Conservation (phyloP, 306 rosid genomes). For the Prunus fruticosa region DNA sequence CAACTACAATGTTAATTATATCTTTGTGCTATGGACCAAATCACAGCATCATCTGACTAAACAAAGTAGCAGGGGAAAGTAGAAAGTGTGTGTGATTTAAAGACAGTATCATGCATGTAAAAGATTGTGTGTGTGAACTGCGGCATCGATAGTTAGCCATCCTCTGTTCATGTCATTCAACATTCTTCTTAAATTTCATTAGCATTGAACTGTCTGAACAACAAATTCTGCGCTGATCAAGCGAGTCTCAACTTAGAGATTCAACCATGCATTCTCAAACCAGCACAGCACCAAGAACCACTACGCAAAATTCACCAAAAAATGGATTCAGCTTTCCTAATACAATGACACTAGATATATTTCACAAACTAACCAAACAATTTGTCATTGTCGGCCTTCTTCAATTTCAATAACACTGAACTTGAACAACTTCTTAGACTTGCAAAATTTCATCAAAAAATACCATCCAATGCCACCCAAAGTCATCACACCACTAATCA, state of each 20-base stretch:
- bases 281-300: neutral
- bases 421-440: conserved; percentile 14
- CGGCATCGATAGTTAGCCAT: neutral
- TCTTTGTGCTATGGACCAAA: too few species aligned
- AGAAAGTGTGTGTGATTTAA: too few species aligned
- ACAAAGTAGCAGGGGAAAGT: too few species aligned
- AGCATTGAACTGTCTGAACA: neutral
- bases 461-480: conserved; percentile 26
- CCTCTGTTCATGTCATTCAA: neutral
- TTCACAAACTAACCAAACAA: neutral
- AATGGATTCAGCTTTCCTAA: neutral
- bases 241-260: neutral
- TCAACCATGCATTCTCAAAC: neutral
- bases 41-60: too few species aligned
- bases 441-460: conserved; percentile 20
- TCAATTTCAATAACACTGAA: conserved; percentile 16
- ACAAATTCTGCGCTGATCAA: neutral
- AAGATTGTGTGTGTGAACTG: neutral
- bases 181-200: neutral
- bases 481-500: conserved; percentile 27
- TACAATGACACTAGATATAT: neutral
- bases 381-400: conserved; percentile 10
- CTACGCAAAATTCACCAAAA: neutral
- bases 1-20: too few species aligned
- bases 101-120: neutral